Evolutionary conservation across 2,329 filamentous ascomycete genomes (phyloP).

Genomic region (Elsinoe fawcettii): DNA sequence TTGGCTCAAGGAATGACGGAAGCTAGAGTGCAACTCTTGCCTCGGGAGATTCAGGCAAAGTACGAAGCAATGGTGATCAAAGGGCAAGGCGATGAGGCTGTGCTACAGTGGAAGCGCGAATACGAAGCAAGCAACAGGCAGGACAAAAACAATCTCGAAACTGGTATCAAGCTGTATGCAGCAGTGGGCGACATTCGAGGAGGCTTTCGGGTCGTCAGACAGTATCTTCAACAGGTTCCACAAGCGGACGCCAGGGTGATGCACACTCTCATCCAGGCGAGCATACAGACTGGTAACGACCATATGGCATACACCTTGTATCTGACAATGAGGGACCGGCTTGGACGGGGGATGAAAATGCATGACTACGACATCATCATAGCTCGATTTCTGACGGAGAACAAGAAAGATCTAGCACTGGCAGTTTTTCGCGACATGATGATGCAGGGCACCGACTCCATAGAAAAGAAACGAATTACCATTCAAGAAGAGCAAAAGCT

Average conservation of each 20-base stretch:
- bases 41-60: conserved; percentile 23
- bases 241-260: conserved; percentile 49
- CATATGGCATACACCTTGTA: conserved; percentile 62
- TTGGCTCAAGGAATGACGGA: conserved; percentile 27
- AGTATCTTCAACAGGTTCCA: conserved; percentile 42
- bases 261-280: conserved; percentile 62
- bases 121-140: conserved; percentile 14
- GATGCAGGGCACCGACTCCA: conserved; percentile 36
- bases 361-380: conserved; percentile 70
- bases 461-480: conserved; percentile 21
- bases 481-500: conserved; percentile 36
- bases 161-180: conserved; percentile 59
- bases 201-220: conserved; percentile 50
- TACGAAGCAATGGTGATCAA: conserved; percentile 26
- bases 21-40: conserved; percentile 20
- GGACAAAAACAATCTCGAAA: conserved; percentile 45
- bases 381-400: conserved; percentile 59
- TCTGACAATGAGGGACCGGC: conserved; percentile 52
- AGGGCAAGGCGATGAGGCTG: conserved; percentile 25
- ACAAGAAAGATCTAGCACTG: conserved; percentile 59
- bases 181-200: conserved; percentile 50
- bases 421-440: conserved; percentile 87
- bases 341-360: conserved; percentile 57
- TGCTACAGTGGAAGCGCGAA: conserved; percentile 29
- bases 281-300: conserved; percentile 47